Base-by-base conservation (phyloP, 176 grass and related monocot species). In the Olyra latifolia region DNA sequence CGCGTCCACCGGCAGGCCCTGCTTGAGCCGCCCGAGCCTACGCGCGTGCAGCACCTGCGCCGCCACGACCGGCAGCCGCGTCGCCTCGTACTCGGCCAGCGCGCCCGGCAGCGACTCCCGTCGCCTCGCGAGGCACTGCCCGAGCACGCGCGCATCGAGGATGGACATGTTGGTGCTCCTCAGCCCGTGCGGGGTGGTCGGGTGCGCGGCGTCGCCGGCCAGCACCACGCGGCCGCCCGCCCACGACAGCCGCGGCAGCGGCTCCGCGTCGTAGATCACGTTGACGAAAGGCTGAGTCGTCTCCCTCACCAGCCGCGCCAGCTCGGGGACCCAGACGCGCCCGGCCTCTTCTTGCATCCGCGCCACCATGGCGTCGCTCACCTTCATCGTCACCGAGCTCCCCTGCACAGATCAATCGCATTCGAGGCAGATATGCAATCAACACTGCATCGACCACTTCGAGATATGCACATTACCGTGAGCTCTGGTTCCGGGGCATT, bases 131-230 rank as follows among this genome's bases (percentile, higher is more conserved):
- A 98, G 58, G 88, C 95, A 93, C 23, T 12, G 17, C 4, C 90
- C 92, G 72, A 98, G 86, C 52, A 76, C 62, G 47, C 64, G 54
- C 4, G 90, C 95, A 49, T 98, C 95, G 9, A 63, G 3, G 61
- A 98, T 68, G 5, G 95, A 98, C 95, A 93, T 98, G 83, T 98
- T 98, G 53, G 95, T 98, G 88, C 95, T 98, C 68, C 92, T 74
- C 77, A 91, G 62, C 10, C 90, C 92, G 74, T 94, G 92, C 13
- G 90, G 95, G 9, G 92, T 98, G 49, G 95, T 98, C 39, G 95
- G 92, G 65, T 98, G 95, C 24, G 92, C 92, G 15, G 95, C 95
- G 56, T 98, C 95, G 49, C 95, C 95, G 22, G 87, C 78, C 0
- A 94, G 69, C 24, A 30, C 90, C 30, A 93, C 88, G 69, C 85